Evolutionary conservation across 2,329 filamentous ascomycete species (phyloP).

Genomic region (Albophoma yamanashiensis): DNA sequence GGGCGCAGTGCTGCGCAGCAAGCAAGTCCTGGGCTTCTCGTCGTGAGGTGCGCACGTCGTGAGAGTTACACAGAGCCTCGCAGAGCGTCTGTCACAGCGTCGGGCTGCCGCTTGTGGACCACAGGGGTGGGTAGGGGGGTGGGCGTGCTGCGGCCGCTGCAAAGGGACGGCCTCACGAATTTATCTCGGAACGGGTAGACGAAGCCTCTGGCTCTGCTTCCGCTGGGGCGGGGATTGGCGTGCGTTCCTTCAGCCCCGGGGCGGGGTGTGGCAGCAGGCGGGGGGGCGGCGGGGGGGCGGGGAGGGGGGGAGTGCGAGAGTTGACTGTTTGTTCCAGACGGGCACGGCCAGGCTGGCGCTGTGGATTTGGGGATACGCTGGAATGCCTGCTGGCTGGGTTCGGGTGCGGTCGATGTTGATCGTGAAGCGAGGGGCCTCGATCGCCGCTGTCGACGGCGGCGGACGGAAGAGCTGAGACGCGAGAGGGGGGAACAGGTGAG

Average conservation of each 20-base stretch:
- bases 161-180: conserved; percentile 15
- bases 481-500: no score
- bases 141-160: conserved; percentile 7
- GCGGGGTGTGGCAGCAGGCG: not conserved
- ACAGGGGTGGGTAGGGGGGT: not conserved
- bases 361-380: not conserved
- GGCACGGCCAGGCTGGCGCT: not conserved
- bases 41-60: not conserved
- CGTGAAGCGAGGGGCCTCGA: not conserved
- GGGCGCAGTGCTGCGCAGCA: not conserved
- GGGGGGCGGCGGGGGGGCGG: not conserved
- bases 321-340: not conserved
- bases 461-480: not conserved
- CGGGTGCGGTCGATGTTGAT: not conserved
- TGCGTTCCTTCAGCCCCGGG: conserved; percentile 1
- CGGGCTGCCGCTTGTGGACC: not conserved
- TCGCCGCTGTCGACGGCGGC: not conserved
- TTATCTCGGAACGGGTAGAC: conserved; percentile 22
- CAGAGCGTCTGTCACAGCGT: not conserved
- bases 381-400: not conserved
- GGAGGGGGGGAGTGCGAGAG: not conserved
- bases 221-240: conserved; percentile 10
- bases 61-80: not conserved
- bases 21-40: not conserved
- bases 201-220: conserved; percentile 13